Evolutionary conservation across 108 stramenopile species (phyloP), one percentile per base, ranked within the genome.

Genomic region (Stephanodiscus minutulus): DNA sequence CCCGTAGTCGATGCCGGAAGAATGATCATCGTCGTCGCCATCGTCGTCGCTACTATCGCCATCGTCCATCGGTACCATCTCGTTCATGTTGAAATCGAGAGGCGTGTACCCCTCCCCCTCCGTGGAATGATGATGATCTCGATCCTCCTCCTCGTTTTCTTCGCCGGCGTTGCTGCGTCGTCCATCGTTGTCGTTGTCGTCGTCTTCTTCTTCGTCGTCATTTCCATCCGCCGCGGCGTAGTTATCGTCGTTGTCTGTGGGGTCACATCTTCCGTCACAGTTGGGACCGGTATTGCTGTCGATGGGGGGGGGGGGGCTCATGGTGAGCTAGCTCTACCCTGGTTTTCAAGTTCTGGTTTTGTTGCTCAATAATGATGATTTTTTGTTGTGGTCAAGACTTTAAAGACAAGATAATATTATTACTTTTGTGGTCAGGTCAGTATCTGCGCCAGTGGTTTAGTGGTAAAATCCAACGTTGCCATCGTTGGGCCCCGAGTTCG

Each of bases 381-480:
- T n/a, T n/a, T n/a, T n/a, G n/a, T n/a, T n/a, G n/a, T n/a, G n/a
- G n/a, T n/a, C n/a, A n/a, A n/a, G n/a, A n/a, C n/a, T n/a, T n/a
- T n/a, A n/a, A n/a, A n/a, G n/a, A n/a, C n/a, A n/a, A n/a, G n/a
- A n/a, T n/a, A n/a, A n/a, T n/a, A n/a, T n/a, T n/a, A n/a, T n/a
- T n/a, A n/a, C n/a, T n/a, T n/a, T n/a, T n/a, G n/a, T n/a, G n/a
- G n/a, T n/a, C n/a, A n/a, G n/a, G n/a, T n/a, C n/a, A n/a, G n/a
- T n/a, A n/a, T n/a, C 35, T 35, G 35, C 39, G 39, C 39, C 8
- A 39, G 39, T 39, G 39, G 39, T 39, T 39, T 83, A 85, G 85
- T 85, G 85, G 85, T 83, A 83, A 86, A 83, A 86, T 86, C 77
- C 70, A 81, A 77, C 85, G 85, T 86, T 86, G 85, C 85, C 85